A percentile compares a stretch with the other conserved stretches of the same genome.
Evolutionary conservation across 352 stramenopile species (phyloP).

Genomic region (Aphanomyces invadans): DNA sequence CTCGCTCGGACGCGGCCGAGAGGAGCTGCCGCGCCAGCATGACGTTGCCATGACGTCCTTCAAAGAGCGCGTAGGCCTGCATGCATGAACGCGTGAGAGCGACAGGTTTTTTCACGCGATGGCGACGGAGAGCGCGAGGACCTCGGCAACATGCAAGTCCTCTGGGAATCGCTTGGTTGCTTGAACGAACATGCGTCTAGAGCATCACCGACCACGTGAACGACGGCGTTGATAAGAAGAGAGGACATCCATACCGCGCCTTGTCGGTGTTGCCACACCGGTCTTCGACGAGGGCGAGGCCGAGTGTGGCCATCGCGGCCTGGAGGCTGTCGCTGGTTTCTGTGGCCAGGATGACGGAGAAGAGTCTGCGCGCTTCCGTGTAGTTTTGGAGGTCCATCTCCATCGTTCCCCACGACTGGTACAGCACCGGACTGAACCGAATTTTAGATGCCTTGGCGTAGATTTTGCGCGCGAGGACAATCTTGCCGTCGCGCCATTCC

Average conservation of each 20-base stretch:
- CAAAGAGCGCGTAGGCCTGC: constrained; percentile 67
- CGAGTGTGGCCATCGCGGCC: constrained; percentile 62
- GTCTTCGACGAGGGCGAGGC: constrained; percentile 59
- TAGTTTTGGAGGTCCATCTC: constrained; percentile 69
- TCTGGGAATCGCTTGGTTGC: constrained; percentile 44
- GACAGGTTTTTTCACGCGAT: no score
- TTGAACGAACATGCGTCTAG: constrained; percentile 36
- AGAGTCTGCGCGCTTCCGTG: constrained; percentile 68
- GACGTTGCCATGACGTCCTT: constrained; percentile 57
- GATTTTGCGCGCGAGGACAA: constrained; percentile 77
- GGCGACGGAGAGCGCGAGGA: background rate
- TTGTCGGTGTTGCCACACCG: constrained; percentile 46
- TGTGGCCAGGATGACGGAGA: constrained; percentile 73
- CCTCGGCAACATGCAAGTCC: constrained; percentile 40
- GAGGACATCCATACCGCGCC: constrained; percentile 34
- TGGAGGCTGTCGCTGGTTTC: constrained; percentile 31
- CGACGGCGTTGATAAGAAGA: background rate
- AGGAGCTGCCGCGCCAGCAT: constrained; percentile 60
- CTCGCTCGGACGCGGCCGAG: constrained; percentile 37
- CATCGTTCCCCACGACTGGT: constrained; percentile 82
- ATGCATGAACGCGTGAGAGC: no score
- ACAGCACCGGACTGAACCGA: constrained; percentile 62
- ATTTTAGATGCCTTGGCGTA: constrained; percentile 70
- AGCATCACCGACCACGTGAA: background rate
- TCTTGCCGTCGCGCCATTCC: constrained; percentile 80